Evolutionary conservation across 2,329 filamentous ascomycete species (phyloP), one percentile per base, ranked within the genome.

Genomic region (Xylaria sp.): DNA sequence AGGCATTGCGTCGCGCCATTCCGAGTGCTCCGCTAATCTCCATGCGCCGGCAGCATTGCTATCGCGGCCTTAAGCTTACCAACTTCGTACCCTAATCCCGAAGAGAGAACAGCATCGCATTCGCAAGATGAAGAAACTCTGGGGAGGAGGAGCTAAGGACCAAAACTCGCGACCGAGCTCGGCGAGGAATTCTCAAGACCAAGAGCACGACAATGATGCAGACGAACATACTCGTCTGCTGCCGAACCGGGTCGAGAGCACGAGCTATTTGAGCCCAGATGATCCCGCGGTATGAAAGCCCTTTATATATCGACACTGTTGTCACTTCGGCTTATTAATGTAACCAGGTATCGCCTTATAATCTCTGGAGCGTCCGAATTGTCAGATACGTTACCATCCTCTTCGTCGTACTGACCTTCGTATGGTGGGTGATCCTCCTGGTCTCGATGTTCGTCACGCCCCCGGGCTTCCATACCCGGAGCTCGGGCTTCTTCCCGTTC

Each of bases 351-450:
- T 66, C 68, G 18, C 94, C 94, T 0, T 97, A 97, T 76, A 99
- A 99, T 66, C 83, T 97, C 37, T 96, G 92, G 88, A 91, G 86
- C 54, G 89, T 99, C 45, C 88, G 94, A 17, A 83, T 89, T 43
- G 78, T 94, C 50, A 85, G 92, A 69, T 90, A 87, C 68, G 72
- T 94, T 56, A 93, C 91, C 4, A 78, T 96, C 50, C 65, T 91
- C 37, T 90, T 97, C 67, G 78, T 93, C 18, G 71, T 85, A 47
- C 69, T 92, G 63, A 90, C 86, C 51, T 91, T 95, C 66, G 66
- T 91, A n/a, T 97, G 93, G 93, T 97, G 94, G 93, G 81, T 91
- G 8, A 72, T 97, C 49, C 78, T 96, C 29, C 80, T 99, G n/a
- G 85, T 97, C 16, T 91, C 91, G 50, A 86, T 89, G 61, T 99